A percentile compares a stretch with the other conserved stretches of the same genome.
These are phyloP conservation scores for Solanum verrucosum DNA, from an alignment of 257 asterid genomes.

Conservation along the genomic window DNA sequence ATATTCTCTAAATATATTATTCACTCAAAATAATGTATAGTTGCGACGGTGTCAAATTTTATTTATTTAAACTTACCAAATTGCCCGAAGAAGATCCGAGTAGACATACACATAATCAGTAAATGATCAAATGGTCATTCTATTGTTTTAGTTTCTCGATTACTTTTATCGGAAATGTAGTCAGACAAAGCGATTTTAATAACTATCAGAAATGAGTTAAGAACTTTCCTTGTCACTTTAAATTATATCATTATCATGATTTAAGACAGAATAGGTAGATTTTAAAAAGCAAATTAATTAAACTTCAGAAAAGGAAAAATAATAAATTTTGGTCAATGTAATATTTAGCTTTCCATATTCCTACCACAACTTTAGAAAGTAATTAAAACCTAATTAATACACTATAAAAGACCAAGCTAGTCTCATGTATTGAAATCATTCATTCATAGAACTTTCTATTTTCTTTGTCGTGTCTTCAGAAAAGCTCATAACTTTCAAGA, in stretches of 20 bases:
- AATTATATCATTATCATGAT: too few relatives aligned
- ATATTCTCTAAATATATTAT: too few relatives aligned
- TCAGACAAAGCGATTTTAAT: neutral
- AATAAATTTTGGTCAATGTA: neutral
- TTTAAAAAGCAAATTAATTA: neutral
- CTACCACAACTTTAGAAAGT: neutral
- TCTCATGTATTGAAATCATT: neutral
- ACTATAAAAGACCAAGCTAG: neutral
- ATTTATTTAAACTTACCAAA: too few relatives aligned
- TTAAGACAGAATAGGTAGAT: neutral
- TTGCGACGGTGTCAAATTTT: too few relatives aligned
- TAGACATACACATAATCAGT: too few relatives aligned
- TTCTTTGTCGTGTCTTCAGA: neutral
- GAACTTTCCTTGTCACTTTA: neutral
- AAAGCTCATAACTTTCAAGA: neutral
- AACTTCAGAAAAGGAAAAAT: neutral
- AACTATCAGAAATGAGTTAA: neutral
- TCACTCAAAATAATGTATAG: too few relatives aligned
- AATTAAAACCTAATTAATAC: neutral
- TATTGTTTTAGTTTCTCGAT: neutral
- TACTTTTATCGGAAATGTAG: neutral
- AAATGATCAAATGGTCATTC: too few relatives aligned
- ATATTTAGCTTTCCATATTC: too few relatives aligned
- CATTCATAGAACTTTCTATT: neutral
- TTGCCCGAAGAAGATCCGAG: too few relatives aligned